A percentile compares a stretch with the other conserved stretches of the same genome.
phyloP scores from a whole-genome alignment of 2,329 filamentous ascomycete genomes.

The Colletotrichum sp. region DNA sequence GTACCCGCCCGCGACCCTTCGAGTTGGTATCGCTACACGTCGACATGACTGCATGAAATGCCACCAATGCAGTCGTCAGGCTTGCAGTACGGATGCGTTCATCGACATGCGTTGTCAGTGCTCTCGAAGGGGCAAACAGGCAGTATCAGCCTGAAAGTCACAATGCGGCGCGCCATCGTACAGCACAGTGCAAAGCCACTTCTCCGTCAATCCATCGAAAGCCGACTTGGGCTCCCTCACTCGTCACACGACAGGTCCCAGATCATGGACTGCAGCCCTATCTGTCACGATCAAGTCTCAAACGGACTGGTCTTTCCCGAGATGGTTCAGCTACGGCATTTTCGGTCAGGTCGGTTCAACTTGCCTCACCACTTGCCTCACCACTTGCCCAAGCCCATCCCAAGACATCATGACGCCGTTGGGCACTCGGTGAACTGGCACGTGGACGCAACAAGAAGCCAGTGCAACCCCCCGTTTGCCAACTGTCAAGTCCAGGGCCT shows the following conservation, averaged over 20 bases:
- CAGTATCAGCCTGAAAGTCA: neutral
- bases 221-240: neutral
- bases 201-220: neutral
- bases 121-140: neutral
- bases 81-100: neutral
- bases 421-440: neutral
- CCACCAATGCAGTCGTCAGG: neutral
- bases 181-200: neutral
- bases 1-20: neutral
- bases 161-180: neutral
- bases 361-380: neutral
- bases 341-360: neutral
- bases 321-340: neutral
- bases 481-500: neutral
- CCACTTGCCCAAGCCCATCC: neutral
- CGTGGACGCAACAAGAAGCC: neutral
- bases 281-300: neutral
- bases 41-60: neutral
- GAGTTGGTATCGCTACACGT: neutral
- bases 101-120: neutral
- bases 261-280: conserved; percentile 18
- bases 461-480: conserved; percentile 6
- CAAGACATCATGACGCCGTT: neutral
- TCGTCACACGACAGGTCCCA: neutral
- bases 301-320: neutral